phyloP scores from a whole-genome alignment of 2,329 filamentous ascomycete species.

The Chalara sp. region DNA sequence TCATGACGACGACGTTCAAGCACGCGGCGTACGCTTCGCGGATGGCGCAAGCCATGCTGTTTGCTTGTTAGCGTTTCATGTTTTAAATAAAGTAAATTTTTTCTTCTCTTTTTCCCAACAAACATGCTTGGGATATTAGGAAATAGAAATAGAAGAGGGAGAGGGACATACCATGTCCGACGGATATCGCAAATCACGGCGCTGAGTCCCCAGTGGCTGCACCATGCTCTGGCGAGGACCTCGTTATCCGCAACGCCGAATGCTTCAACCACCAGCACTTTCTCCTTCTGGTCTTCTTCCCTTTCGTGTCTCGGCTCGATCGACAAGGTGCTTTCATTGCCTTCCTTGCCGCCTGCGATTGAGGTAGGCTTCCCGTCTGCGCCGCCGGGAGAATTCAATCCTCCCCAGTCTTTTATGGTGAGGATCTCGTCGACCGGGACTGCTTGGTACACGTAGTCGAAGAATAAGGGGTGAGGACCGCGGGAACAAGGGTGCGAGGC shows the following conservation, averaged over 20 bases:
- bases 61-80: slow-evolving; percentile 28
- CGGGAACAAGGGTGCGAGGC: slow-evolving; percentile 57
- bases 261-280: slow-evolving; percentile 65
- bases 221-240: slow-evolving; percentile 71
- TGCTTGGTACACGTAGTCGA: slow-evolving; percentile 57
- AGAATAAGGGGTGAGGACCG: slow-evolving; percentile 64
- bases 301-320: slow-evolving; percentile 8
- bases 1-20: slow-evolving; percentile 64
- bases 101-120: too few relatives aligned
- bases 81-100: too few relatives aligned
- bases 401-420: slow-evolving; percentile 57
- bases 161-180: slow-evolving; percentile 45
- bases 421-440: slow-evolving; percentile 60
- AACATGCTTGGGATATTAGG: too few relatives aligned
- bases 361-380: neutral
- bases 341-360: neutral
- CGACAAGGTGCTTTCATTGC: neutral
- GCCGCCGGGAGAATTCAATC: neutral
- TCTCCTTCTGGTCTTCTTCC: slow-evolving; percentile 49
- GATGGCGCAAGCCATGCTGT: slow-evolving; percentile 60
- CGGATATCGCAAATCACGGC: slow-evolving; percentile 64
- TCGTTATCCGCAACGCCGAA: slow-evolving; percentile 71
- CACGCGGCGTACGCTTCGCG: slow-evolving; percentile 70
- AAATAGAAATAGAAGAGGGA: neutral
- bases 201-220: slow-evolving; percentile 66